Base-by-base conservation (phyloP, 257 asterid species). In the Petunia axillaris region DNA sequence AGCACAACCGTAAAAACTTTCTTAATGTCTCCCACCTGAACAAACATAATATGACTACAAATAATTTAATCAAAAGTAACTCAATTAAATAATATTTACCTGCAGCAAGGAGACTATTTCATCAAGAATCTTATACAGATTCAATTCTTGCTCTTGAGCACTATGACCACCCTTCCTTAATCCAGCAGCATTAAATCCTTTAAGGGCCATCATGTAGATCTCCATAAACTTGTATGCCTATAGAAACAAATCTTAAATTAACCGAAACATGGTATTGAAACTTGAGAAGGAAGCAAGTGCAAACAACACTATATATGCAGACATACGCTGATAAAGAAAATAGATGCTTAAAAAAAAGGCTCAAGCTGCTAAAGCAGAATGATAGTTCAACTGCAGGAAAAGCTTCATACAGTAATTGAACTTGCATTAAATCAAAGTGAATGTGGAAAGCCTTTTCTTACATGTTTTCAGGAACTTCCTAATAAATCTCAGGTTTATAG, bases 101-200 rank as follows among this genome's bases (percentile, higher is more conserved):
- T 82, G 88, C 52, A 93, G 87, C 76, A 87, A 85, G 75, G 78
- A 85, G 67, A 88, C 94, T 77, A 93, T 82, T 91, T 25, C 25
- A 25, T 25, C 25, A 25, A 25, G 25, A 25, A 25, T 25, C 25
- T 25, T 25, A 25, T 25, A 87, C 66, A 89, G 87, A 84, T 88
- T 91, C 63, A 86, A 86, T 85, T 87, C 91, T 88, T 91, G 97
- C 82, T 88, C 94, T 46, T 76, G 77, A 50, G 97, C 97, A 87
- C 83, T 85, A 59, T 92, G 92, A 83, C 93, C 85, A 83, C 97
- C 97, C 85, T 94, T 97, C 89, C 86, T 91, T 58, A 89, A 77
- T 57, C 97, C 92, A 85, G 98, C 98, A 82, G 98, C 97, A 88
- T 93, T 96, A 88, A 94, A 94, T 87, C 98, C 97, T 84, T 90